A percentile compares a stretch with the other conserved stretches of the same genome.
phyloP scores from a whole-genome alignment of 140 eudicot genomes.

The Ambrosia hybrid region DNA sequence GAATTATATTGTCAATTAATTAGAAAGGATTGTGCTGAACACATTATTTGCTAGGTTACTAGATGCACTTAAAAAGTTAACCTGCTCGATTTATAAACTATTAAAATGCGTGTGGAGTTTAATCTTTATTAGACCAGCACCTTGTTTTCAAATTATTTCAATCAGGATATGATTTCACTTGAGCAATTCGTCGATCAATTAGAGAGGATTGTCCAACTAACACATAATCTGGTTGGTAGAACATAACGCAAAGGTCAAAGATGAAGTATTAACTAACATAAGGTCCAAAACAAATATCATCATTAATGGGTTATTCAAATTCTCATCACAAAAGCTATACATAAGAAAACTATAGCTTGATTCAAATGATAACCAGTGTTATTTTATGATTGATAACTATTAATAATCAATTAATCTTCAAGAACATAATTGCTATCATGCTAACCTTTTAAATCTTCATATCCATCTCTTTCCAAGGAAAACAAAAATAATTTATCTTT shows the following conservation, averaged over 20 bases:
- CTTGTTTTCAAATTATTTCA: neutral
- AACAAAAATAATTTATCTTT: constrained; percentile 4
- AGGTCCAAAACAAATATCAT: neutral
- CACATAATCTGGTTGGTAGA: too few species aligned
- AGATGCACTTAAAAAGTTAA: neutral
- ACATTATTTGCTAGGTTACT: too few species aligned
- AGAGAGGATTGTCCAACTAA: too few species aligned
- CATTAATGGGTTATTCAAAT: neutral
- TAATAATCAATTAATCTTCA: neutral
- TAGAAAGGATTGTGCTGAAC: too few species aligned
- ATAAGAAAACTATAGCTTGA: neutral
- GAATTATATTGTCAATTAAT: too few species aligned
- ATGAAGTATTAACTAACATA: neutral
- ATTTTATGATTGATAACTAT: constrained; percentile 15
- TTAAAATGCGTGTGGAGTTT: neutral
- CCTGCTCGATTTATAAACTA: too few species aligned
- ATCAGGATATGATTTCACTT: too few species aligned
- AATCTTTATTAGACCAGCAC: neutral
- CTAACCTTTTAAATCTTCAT: neutral
- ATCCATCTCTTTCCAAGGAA: neutral
- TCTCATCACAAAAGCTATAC: neutral
- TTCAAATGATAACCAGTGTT: neutral
- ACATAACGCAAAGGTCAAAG: too few species aligned
- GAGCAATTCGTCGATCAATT: too few species aligned
- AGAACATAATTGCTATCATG: neutral